Conservation (phyloP, 768 basidiomycete genomes). For the Nevesoporus exiguus region DNA sequence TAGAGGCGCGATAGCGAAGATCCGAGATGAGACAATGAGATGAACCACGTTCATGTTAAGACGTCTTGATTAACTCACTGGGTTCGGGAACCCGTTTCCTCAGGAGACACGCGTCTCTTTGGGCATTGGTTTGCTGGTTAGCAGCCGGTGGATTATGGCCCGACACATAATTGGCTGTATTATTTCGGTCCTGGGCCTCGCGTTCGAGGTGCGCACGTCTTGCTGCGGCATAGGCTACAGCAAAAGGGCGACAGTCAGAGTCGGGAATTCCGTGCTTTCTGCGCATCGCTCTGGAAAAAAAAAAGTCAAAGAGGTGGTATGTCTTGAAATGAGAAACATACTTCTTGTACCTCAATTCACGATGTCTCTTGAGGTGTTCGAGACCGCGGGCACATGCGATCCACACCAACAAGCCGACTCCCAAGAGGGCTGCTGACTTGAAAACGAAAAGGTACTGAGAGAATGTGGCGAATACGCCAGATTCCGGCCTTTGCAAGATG, state of each 20-base stretch:
- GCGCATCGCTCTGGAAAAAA: constrained; percentile 55
- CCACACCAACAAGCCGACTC: constrained; percentile 34
- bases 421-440: constrained; percentile 37
- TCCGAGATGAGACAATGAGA: constrained; percentile 27
- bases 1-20: constrained; percentile 15
- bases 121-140: constrained; percentile 31
- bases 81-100: constrained; percentile 46
- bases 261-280: constrained; percentile 82
- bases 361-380: constrained; percentile 51
- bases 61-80: constrained; percentile 36
- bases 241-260: constrained; percentile 77
- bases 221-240: constrained; percentile 80
- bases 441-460: constrained; percentile 36
- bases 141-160: constrained; percentile 22
- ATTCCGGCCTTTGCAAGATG: constrained; percentile 37
- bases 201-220: constrained; percentile 52
- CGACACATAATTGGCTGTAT: constrained; percentile 24
- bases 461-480: constrained; percentile 29
- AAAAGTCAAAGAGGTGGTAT: constrained; percentile 13
- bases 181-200: constrained; percentile 41
- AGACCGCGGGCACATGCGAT: constrained; percentile 37
- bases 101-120: constrained; percentile 36
- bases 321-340: constrained; percentile 32
- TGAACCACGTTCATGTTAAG: constrained; percentile 18
- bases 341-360: constrained; percentile 65